These are phyloP conservation scores for Thalassiosira mediterranea DNA, from an alignment of 352 stramenopile species.

Conservation along the genomic window DNA sequence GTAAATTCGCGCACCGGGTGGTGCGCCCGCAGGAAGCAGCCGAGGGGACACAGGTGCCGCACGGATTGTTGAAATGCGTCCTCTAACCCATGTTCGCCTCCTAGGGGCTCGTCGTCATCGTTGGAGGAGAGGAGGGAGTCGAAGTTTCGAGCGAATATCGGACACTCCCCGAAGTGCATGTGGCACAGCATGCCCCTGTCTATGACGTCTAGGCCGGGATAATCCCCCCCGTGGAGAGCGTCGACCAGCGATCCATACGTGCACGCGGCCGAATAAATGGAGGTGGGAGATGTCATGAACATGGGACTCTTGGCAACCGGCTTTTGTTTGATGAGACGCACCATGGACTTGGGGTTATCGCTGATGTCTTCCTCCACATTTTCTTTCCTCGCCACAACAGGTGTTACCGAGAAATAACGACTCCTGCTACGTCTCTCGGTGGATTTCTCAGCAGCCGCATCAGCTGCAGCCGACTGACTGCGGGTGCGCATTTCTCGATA, in stretches of 20 bases:
- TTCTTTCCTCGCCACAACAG: too few relatives aligned
- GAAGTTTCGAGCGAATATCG: constrained; percentile 28
- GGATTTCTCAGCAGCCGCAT: too few relatives aligned
- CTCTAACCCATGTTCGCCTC: too few relatives aligned
- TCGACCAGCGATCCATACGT: constrained; percentile 22
- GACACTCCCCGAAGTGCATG: constrained; percentile 27
- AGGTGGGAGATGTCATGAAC: constrained; percentile 38
- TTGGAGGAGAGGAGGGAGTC: constrained; percentile 8
- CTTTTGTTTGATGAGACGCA: constrained; percentile 28
- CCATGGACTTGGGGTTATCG: too few relatives aligned
- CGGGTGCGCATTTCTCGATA: too few relatives aligned
- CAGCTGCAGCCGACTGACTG: too few relatives aligned
- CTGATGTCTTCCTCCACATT: too few relatives aligned
- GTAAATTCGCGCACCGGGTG: constrained; percentile 53
- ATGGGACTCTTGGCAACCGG: constrained; percentile 27
- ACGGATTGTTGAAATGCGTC: constrained; percentile 31
- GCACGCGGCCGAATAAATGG: constrained; percentile 28
- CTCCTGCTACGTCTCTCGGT: too few relatives aligned
- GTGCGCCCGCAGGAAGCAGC: constrained; percentile 61
- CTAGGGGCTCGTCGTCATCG: background rate
- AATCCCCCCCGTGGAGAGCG: constrained; percentile 15
- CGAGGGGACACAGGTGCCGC: constrained; percentile 54
- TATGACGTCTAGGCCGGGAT: constrained; percentile 11
- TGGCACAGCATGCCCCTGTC: too few relatives aligned
- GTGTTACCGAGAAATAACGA: too few relatives aligned